A percentile compares a stretch with the other conserved stretches of the same genome.
These are phyloP conservation scores for Cordyceps farinosa DNA, from an alignment of 2,329 filamentous ascomycete genomes.

Conservation along the genomic window DNA sequence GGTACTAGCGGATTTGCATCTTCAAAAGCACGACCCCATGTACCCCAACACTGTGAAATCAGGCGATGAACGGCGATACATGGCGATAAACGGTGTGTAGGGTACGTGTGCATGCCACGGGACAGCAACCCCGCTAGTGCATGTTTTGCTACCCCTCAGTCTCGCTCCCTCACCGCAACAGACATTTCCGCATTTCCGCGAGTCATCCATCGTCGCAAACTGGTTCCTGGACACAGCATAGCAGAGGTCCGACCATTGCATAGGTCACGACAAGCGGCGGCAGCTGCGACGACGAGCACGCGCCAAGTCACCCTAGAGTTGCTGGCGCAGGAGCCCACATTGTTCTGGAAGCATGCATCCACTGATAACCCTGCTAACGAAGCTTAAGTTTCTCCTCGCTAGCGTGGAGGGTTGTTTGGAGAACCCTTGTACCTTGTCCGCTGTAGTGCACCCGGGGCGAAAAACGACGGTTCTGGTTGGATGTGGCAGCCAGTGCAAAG, in stretches of 20 bases:
- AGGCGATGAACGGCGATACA: too few relatives aligned
- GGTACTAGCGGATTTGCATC: too few relatives aligned
- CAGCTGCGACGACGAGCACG: neutral
- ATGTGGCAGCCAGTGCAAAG: neutral
- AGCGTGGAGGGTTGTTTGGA: neutral
- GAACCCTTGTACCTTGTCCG: neutral
- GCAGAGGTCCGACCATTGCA: neutral
- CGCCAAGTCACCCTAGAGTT: neutral
- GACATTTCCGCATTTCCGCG: neutral
- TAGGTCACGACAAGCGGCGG: neutral
- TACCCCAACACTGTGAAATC: too few relatives aligned
- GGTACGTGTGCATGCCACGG: too few relatives aligned
- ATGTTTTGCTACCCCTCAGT: neutral
- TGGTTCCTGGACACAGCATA: neutral
- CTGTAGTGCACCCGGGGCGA: neutral
- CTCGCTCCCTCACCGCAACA: neutral
- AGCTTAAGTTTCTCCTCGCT: conserved; percentile 3
- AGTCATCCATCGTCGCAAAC: neutral
- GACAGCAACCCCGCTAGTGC: neutral
- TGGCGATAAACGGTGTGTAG: too few relatives aligned
- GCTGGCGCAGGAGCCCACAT: neutral
- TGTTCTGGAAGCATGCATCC: conserved; percentile 9
- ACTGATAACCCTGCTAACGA: conserved; percentile 12
- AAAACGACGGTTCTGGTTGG: neutral
- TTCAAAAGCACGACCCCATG: too few relatives aligned